A percentile compares a stretch with the other conserved stretches of the same genome.
These are phyloP conservation scores for Serendipita vermifera DNA, from an alignment of 768 basidiomycete species.

Conservation along the genomic window DNA sequence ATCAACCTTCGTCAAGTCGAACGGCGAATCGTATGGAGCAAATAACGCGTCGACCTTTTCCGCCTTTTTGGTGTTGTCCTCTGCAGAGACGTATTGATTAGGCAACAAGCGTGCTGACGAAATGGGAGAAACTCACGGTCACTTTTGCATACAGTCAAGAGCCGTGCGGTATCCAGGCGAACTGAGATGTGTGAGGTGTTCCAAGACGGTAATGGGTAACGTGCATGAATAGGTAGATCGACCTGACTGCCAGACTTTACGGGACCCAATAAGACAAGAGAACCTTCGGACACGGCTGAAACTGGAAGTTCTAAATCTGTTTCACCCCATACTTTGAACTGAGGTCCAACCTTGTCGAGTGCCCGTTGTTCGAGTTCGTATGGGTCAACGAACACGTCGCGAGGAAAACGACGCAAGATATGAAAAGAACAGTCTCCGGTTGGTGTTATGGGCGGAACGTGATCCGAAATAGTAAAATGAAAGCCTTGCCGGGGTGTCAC, in stretches of 20 bases:
- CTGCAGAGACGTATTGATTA: not conserved
- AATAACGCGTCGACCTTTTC: not conserved
- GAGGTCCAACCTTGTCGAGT: conserved; percentile 14
- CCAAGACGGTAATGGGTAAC: conserved; percentile 27
- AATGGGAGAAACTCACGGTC: not conserved
- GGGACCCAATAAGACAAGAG: conserved; percentile 25
- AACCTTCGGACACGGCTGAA: conserved; percentile 23
- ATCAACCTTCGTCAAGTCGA: not conserved
- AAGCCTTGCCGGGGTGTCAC: conserved; percentile 4
- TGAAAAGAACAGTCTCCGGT: conserved; percentile 23
- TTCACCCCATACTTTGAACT: conserved; percentile 27
- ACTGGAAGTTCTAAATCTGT: conserved; percentile 34
- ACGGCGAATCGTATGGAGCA: conserved; percentile 2
- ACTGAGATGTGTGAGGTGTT: not conserved
- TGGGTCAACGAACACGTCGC: conserved; percentile 32
- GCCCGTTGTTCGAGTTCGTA: conserved; percentile 28
- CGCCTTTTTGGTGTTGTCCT: not conserved
- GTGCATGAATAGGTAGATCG: conserved; percentile 33
- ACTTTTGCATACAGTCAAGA: not conserved
- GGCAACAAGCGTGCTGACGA: not conserved
- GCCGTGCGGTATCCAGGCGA: not conserved
- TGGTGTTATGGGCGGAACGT: not conserved
- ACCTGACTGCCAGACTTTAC: conserved; percentile 14
- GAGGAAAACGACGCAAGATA: conserved; percentile 27
- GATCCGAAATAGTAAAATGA: conserved; percentile 1